phyloP scores from a whole-genome alignment of 108 stramenopile species.

The Skeletonema menzelii region DNA sequence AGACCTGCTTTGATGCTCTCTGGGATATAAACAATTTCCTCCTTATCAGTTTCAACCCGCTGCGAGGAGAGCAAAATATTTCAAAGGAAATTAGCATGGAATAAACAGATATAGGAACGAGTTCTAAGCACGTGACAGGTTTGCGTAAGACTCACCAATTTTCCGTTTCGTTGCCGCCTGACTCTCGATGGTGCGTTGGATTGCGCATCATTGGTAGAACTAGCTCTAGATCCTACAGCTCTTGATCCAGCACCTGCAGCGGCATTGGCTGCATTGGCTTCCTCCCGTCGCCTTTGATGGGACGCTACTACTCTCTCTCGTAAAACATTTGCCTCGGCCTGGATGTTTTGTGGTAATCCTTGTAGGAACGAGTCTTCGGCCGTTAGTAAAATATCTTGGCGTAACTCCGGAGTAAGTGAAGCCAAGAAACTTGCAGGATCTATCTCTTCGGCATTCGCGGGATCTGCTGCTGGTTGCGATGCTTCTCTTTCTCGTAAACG shows the following conservation, averaged over 20 bases:
- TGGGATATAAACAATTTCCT: constrained; percentile 49
- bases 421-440: constrained; percentile 93
- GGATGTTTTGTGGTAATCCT: constrained; percentile 80
- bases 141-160: constrained; percentile 6
- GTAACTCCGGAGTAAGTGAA: constrained; percentile 88
- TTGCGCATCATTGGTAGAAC: background rate
- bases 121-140: background rate
- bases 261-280: constrained; percentile 25
- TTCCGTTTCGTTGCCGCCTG: constrained; percentile 44
- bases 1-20: constrained; percentile 16
- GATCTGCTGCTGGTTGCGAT: constrained; percentile 80
- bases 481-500: constrained; percentile 46
- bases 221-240: constrained; percentile 9
- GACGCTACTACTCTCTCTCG: constrained; percentile 77
- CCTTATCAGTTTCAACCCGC: constrained; percentile 63
- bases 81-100: background rate
- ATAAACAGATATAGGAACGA: background rate
- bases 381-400: constrained; percentile 89
- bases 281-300: constrained; percentile 40
- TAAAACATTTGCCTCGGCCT: constrained; percentile 88
- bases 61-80: constrained; percentile 6
- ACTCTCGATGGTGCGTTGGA: constrained; percentile 16
- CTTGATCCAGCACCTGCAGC: constrained; percentile 3
- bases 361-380: constrained; percentile 82
- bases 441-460: constrained; percentile 82